Conservation (phyloP, 139 green algal genomes). For the Axilococcus clingmanii region DNA sequence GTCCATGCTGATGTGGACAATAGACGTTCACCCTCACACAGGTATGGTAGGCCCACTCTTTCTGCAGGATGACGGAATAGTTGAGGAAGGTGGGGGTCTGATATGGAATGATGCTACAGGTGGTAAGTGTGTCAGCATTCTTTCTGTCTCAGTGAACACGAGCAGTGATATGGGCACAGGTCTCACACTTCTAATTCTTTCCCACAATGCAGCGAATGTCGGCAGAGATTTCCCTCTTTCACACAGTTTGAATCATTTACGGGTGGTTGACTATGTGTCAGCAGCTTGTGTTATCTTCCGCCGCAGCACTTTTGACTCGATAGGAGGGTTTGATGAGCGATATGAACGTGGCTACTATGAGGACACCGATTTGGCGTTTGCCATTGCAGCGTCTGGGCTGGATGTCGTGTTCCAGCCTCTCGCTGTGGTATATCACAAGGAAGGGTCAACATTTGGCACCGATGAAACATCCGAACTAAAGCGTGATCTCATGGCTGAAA, state of each 20-base stretch:
- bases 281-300: conserved; percentile 17
- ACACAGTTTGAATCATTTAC: not conserved
- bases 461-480: conserved; percentile 20
- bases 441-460: conserved; percentile 15
- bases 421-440: conserved; percentile 21
- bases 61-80: conserved; percentile 1
- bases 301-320: not conserved
- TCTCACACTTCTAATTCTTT: no score
- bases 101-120: conserved; percentile 14
- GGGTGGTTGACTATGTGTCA: conserved; percentile 16
- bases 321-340: conserved; percentile 11
- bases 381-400: not conserved
- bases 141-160: no score
- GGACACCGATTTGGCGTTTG: conserved; percentile 23
- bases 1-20: not conserved
- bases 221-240: not conserved
- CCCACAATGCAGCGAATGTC: not conserved
- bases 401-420: conserved; percentile 17
- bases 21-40: not conserved
- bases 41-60: conserved; percentile 18
- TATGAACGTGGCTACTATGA: conserved; percentile 9
- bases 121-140: no score
- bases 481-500: conserved; percentile 14
- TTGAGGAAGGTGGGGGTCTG: conserved; percentile 15
- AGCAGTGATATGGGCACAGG: no score